Evolutionary conservation across 805 yeast species (phyloP), one percentile per base, ranked within the genome.

Genomic region (Saccharomycopsis sp.): DNA sequence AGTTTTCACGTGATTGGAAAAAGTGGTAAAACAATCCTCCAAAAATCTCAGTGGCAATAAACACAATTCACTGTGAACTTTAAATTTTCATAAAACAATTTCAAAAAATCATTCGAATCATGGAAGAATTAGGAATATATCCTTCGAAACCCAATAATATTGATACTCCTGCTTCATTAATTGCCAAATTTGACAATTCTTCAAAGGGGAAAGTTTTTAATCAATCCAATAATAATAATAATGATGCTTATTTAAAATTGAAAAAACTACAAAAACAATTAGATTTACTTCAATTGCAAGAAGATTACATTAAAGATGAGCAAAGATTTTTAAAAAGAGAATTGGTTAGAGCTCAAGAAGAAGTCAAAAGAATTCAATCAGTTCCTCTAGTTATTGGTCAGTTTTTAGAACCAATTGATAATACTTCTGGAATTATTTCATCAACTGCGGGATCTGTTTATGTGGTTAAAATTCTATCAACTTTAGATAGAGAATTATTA

Each of bases 311-410:
- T 58, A 92, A 94, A 57, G 98, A 92, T 60, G 99, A 92, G 61
- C 96, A 88, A 57, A 92, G 96, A 56, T 95, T 89, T 63, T 70
- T 92, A 59, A 88, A 86, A 55, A 74, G 96, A 50, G 99, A 92
- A 66, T 71, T 92, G 42, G 78, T 88, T 36, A 78, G 96, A 53
- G 98, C 98, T 2, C 97, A 94, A 60, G 98, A 92, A 61, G 99
- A 92, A 63, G 98, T 92, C 34, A 89, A 92, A 62, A 76, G 96
- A 54, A 94, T 92, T 59, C 95, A 92, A 57, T 84, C 96, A 2
- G 98, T 92, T 37, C 98, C 98, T 13, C 70, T 94, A 49, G 99
- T 92, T 13, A 92, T 92, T 61, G 99, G 99, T 19, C 98, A 92
- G 63, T 94, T 92, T 55, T 69, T 92, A 51, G 98, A 92, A 60